Base-by-base conservation (phyloP, 1,284 basidiomycete species). In the Phlebopus sp. region DNA sequence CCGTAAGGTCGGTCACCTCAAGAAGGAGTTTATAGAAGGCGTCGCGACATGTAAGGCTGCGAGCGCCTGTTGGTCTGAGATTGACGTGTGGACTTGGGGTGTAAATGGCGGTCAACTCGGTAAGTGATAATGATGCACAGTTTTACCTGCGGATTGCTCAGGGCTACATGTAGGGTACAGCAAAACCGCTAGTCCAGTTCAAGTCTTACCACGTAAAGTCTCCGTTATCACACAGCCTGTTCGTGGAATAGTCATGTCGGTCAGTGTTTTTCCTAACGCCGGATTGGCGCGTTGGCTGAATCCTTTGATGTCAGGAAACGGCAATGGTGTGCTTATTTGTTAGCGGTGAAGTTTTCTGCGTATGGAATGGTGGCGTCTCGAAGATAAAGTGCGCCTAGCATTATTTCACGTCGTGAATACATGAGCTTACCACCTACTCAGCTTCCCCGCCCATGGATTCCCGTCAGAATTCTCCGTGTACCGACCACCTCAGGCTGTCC, bases 51-150 rank as follows among this genome's bases (percentile, higher is more conserved):
- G 89, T 53, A 88, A 90, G 60, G 84, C 84, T 19, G 89, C 92
- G 19, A 93, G 90, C 17, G 93, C 84, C 2, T 96, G 92, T 63
- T 99, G 92, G 86, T 97, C 94, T 0, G 77, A 79, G 14, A 66
- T 63, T n/a, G 81, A 85, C n/a, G 79, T 98, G 0, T 97, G 83
- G 69, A 97, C 95, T 0, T 99, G 95, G 95, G 97, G 96, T 0
- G 93, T 90, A 19, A 97, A 98, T 67, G 80, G 79, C 29, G 97
- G 97, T 0, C 97, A 99, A 65, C 76, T 99, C 3, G 95, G 95
- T 82, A 46, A 29, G 72, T 57, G 37, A 5, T n/a, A 5, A 18
- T 19, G 15, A 18, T 34, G 4, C 35, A n/a, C n/a, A 7, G 15
- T n/a, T 34, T 37, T 29, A 17, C 19, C 19, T 31, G 37, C 43